These are phyloP conservation scores for Lachancea sp. DNA, from an alignment of 805 yeast genomes.

Conservation along the genomic window DNA sequence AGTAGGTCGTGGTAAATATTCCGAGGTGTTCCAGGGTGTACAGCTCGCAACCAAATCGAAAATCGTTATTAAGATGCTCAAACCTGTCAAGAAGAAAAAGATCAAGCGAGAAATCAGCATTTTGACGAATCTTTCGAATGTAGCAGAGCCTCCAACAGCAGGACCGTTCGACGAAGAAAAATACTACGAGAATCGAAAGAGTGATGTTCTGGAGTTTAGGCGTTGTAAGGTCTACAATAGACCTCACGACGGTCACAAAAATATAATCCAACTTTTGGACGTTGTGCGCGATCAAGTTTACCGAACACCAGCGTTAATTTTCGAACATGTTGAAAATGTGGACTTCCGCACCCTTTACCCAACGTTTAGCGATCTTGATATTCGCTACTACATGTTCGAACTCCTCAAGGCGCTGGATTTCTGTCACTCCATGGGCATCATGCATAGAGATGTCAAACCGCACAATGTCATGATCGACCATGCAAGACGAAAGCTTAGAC, in stretches of 20 bases:
- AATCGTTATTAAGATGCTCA: slow-evolving; percentile 82
- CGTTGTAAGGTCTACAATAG: slow-evolving; percentile 25
- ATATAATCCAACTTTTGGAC: slow-evolving; percentile 69
- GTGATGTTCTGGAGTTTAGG: slow-evolving; percentile 21
- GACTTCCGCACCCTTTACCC: slow-evolving; percentile 81
- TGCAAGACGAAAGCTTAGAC: slow-evolving; percentile 55
- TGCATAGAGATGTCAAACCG: slow-evolving; percentile 94
- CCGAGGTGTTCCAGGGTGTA: slow-evolving; percentile 89
- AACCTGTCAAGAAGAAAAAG: slow-evolving; percentile 90
- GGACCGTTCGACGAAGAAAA: slow-evolving; percentile 19
- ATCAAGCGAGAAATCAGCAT: slow-evolving; percentile 86
- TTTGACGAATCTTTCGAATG: slow-evolving; percentile 63
- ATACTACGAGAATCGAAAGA: slow-evolving; percentile 28
- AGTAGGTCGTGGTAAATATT: slow-evolving; percentile 89
- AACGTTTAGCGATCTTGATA: slow-evolving; percentile 64
- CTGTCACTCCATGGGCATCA: slow-evolving; percentile 90
- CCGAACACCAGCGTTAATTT: slow-evolving; percentile 80
- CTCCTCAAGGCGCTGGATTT: slow-evolving; percentile 78
- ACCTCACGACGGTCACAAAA: slow-evolving; percentile 44
- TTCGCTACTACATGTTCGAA: slow-evolving; percentile 77
- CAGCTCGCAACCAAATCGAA: slow-evolving; percentile 55
- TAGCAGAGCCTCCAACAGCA: slow-evolving; percentile 26
- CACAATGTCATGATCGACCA: slow-evolving; percentile 96
- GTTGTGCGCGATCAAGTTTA: slow-evolving; percentile 74
- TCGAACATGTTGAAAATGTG: slow-evolving; percentile 76